Percentiles rank a stretch among this genome's conserved stretches.
Evolutionary conservation across 78 protist species (phyloP).

Genomic region (Dictyostelium brefeldianum): DNA sequence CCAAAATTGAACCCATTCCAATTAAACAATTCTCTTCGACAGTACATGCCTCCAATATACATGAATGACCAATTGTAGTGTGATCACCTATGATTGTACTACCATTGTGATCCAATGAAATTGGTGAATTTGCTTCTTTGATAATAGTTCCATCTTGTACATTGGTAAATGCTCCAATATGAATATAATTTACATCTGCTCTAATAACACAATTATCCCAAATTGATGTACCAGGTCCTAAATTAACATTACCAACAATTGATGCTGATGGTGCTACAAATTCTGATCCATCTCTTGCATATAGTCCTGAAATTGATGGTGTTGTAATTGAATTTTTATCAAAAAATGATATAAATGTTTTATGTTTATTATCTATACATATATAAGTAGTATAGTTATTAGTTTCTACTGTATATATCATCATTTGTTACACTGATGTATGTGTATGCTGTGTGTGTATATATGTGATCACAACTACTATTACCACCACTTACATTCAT

Average conservation of each 20-base stretch:
- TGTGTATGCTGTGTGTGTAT: too few relatives aligned
- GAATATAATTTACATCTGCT: constrained; percentile 74
- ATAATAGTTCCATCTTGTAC: constrained; percentile 77
- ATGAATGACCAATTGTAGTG: constrained; percentile 76
- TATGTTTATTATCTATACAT: constrained; percentile 61
- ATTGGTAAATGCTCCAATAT: constrained; percentile 64
- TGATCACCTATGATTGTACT: constrained; percentile 76
- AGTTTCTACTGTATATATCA: neutral
- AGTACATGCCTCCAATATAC: constrained; percentile 84
- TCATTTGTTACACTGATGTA: too few relatives aligned
- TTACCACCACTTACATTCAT: constrained; percentile 27
- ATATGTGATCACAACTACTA: too few relatives aligned
- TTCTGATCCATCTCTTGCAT: constrained; percentile 25
- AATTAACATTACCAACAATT: constrained; percentile 68
- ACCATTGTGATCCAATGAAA: constrained; percentile 78
- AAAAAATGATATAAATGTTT: constrained; percentile 54
- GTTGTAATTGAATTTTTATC: constrained; percentile 38
- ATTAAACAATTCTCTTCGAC: constrained; percentile 80
- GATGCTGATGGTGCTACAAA: constrained; percentile 76
- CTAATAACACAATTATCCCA: constrained; percentile 66
- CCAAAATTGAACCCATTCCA: constrained; percentile 81
- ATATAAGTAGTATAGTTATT: neutral
- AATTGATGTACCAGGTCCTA: constrained; percentile 37
- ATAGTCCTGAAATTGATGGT: constrained; percentile 60
- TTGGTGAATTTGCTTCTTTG: constrained; percentile 55